Conservation (phyloP, 2,329 filamentous ascomycete genomes). For the Tolypocladium cylindrosporum region DNA sequence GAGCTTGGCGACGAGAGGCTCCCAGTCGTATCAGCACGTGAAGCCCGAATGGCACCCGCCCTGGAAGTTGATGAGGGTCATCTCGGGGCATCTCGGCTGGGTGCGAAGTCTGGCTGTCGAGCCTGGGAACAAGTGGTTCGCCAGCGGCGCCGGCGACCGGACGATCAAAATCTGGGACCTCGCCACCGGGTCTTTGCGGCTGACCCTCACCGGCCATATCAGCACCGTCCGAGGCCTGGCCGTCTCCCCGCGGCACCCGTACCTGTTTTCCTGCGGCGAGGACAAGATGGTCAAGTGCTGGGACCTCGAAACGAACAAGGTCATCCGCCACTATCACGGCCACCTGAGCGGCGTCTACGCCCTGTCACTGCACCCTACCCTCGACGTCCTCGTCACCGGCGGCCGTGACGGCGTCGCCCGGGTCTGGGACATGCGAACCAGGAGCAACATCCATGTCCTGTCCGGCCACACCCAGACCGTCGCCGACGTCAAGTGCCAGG, state of each 20-base stretch:
- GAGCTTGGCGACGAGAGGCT: conserved; percentile 20
- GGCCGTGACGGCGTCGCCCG: conserved; percentile 88
- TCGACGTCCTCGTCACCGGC: conserved; percentile 91
- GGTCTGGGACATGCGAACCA: conserved; percentile 97
- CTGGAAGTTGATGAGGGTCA: conserved; percentile 97
- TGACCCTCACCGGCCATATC: conserved; percentile 90
- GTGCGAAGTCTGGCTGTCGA: conserved; percentile 84
- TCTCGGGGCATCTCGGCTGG: conserved; percentile 94
- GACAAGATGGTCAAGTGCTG: conserved; percentile 99
- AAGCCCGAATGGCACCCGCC: conserved; percentile 95
- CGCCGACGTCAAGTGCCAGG: conserved; percentile 81
- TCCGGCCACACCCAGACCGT: conserved; percentile 86
- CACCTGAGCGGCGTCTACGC: conserved; percentile 95
- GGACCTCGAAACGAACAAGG: conserved; percentile 99
- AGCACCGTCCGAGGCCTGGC: conserved; percentile 87
- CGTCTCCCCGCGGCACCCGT: conserved; percentile 87
- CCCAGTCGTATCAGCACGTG: conserved; percentile 27
- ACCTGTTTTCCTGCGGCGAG: conserved; percentile 94
- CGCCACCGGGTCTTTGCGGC: conserved; percentile 69
- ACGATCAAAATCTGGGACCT: conserved; percentile 99
- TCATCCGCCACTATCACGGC: conserved; percentile 95
- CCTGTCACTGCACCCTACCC: conserved; percentile 80
- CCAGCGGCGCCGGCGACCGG: conserved; percentile 85
- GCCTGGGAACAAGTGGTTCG: conserved; percentile 96
- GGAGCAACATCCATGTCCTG: conserved; percentile 91